These are phyloP conservation scores for Suillus ampliporus DNA, from an alignment of 768 basidiomycete genomes.

Conservation along the genomic window DNA sequence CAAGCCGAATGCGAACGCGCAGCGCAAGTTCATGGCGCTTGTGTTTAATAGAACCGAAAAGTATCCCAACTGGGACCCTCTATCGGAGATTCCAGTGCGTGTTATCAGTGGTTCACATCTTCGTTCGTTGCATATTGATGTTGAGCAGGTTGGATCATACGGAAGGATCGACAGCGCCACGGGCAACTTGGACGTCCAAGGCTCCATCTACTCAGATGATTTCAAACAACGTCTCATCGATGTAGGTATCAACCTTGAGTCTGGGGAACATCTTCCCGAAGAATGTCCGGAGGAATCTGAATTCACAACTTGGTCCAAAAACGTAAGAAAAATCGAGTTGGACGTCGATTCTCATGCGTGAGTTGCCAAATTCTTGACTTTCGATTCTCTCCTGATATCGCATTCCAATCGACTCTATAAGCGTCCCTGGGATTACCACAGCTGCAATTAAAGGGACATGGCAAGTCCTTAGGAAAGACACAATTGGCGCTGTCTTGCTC, in stretches of 20 bases:
- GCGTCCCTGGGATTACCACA: neutral
- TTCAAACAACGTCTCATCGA: neutral
- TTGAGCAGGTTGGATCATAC: constrained; percentile 3
- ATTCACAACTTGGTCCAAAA: constrained; percentile 1
- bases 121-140: neutral
- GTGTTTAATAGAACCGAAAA: neutral
- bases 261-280: neutral
- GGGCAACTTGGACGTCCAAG: neutral
- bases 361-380: neutral
- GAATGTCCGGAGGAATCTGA: neutral
- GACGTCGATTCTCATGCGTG: neutral
- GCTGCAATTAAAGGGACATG: constrained; percentile 4
- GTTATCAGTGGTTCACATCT: neutral
- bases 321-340: neutral
- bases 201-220: neutral
- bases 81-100: constrained; percentile 1
- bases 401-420: neutral
- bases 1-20: neutral
- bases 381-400: neutral
- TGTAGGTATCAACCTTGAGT: neutral
- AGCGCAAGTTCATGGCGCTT: constrained; percentile 1
- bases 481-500: neutral
- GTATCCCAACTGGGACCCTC: constrained; percentile 5
- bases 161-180: neutral
- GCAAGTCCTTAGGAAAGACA: neutral